These are phyloP conservation scores for Claviceps maximensis DNA, from an alignment of 2,329 filamentous ascomycete species.

Conservation along the genomic window DNA sequence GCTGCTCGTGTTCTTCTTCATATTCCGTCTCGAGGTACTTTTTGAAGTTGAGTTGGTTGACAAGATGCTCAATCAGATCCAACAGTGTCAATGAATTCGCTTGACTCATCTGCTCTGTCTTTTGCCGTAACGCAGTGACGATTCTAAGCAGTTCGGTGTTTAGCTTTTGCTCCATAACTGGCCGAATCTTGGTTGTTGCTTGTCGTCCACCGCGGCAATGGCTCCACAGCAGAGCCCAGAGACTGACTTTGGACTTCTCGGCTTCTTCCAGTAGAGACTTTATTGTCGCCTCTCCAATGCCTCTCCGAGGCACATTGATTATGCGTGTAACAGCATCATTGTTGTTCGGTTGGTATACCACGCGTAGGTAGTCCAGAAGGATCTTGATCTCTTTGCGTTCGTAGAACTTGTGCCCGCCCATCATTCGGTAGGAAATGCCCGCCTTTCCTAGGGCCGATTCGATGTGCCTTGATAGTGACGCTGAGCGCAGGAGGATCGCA, in stretches of 20 bases:
- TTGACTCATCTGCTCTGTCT: slow-evolving; percentile 15
- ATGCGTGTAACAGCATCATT: slow-evolving; percentile 76
- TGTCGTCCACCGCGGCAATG: slow-evolving; percentile 37
- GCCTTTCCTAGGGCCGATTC: slow-evolving; percentile 69
- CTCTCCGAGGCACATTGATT: slow-evolving; percentile 71
- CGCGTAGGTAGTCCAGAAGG: slow-evolving; percentile 74
- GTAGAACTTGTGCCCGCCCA: slow-evolving; percentile 81
- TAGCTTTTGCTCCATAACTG: slow-evolving; percentile 38
- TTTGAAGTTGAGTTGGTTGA: slow-evolving; percentile 57
- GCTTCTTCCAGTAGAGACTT: slow-evolving; percentile 65
- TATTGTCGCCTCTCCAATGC: slow-evolving; percentile 68
- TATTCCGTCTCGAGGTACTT: slow-evolving; percentile 61
- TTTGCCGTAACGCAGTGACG: slow-evolving; percentile 19
- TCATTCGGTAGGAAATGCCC: slow-evolving; percentile 82
- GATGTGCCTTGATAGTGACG: slow-evolving; percentile 70
- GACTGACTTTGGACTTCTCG: slow-evolving; percentile 49
- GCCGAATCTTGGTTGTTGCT: slow-evolving; percentile 35
- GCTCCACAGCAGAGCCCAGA: slow-evolving; percentile 60
- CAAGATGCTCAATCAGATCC: slow-evolving; percentile 36
- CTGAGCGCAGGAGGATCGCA: slow-evolving; percentile 76
- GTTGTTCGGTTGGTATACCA: slow-evolving; percentile 72
- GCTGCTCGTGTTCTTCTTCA: slow-evolving; percentile 58
- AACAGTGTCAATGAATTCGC: slow-evolving; percentile 25
- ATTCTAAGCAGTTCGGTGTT: slow-evolving; percentile 36
- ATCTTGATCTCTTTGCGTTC: slow-evolving; percentile 82